A percentile compares a stretch with the other conserved stretches of the same genome.
Conservation (phyloP, 441 rosid genomes). For the Adansonia grandidieri region DNA sequence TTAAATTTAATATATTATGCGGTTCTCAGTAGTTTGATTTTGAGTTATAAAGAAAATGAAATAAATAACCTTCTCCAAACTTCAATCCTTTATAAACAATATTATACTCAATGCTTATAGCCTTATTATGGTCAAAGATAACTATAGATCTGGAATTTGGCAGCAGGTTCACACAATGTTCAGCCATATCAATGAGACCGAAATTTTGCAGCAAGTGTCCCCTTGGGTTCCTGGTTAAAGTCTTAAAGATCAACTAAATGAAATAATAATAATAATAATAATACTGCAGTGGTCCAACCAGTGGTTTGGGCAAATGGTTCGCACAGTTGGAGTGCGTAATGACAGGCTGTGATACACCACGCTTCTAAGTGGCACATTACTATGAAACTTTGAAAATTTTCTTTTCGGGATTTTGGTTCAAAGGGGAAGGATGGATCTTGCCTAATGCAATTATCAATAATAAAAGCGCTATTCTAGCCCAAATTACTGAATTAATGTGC, state of each 20-base stretch:
- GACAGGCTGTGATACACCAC: slow-evolving; percentile 6
- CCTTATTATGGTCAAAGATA: not conserved
- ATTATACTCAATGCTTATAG: too few relatives aligned
- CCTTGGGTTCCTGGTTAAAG: not conserved
- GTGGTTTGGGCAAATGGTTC: slow-evolving; percentile 25
- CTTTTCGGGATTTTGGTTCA: not conserved
- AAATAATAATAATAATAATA: not conserved
- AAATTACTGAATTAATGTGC: not conserved
- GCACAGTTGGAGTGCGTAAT: slow-evolving; percentile 12
- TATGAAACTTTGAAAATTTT: not conserved
- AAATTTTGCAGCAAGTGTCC: not conserved
- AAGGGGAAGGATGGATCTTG: not conserved
- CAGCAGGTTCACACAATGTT: not conserved
- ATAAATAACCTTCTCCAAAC: too few relatives aligned
- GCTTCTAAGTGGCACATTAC: slow-evolving; percentile 18
- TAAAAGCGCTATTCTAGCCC: not conserved
- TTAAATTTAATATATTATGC: too few relatives aligned
- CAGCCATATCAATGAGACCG: not conserved
- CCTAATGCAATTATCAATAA: not conserved
- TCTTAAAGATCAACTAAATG: not conserved
- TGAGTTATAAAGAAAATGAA: too few relatives aligned
- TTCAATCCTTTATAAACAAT: too few relatives aligned
- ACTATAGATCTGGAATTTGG: not conserved
- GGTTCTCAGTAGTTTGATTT: too few relatives aligned
- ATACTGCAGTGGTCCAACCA: slow-evolving; percentile 7